Evolutionary conservation across 768 basidiomycete genomes (phyloP).

Genomic region (Brasilioporus rufonigricans): DNA sequence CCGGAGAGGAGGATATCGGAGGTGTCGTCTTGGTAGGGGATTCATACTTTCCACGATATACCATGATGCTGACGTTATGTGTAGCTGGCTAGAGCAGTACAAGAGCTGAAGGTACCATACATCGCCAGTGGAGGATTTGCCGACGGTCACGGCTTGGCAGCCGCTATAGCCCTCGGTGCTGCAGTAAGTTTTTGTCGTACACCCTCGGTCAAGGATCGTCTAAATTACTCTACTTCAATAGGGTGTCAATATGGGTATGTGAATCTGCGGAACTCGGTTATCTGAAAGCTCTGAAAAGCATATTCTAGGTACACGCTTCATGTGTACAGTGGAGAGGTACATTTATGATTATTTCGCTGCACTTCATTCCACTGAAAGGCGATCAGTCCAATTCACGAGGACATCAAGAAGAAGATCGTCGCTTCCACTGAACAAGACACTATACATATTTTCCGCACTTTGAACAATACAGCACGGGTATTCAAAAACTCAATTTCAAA

Average conservation of each 20-base stretch:
- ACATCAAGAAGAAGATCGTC: constrained; percentile 89
- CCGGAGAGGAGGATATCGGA: constrained; percentile 92
- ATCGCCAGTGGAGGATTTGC: constrained; percentile 92
- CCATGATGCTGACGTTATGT: neutral
- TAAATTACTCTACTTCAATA: constrained; percentile 22
- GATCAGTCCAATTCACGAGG: constrained; percentile 80
- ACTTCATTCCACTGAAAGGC: neutral
- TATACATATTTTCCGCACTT: constrained; percentile 85
- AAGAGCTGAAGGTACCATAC: constrained; percentile 81
- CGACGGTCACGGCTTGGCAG: constrained; percentile 79
- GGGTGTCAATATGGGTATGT: constrained; percentile 80
- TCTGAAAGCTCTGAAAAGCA: neutral
- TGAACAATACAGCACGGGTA: constrained; percentile 81
- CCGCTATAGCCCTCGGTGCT: constrained; percentile 79
- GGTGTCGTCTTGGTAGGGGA: constrained; percentile 70
- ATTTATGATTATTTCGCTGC: constrained; percentile 2
- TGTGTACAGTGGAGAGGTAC: constrained; percentile 86
- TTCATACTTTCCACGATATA: neutral
- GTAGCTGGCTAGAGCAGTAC: constrained; percentile 82
- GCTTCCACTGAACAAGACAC: constrained; percentile 81
- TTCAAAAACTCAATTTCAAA: constrained; percentile 81
- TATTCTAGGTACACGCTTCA: constrained; percentile 71
- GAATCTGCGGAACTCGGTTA: neutral
- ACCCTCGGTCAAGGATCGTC: neutral
- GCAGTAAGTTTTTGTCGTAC: constrained; percentile 45